phyloP scores from a whole-genome alignment of 352 stramenopile genomes.

The Paralagenidium karlingii region DNA sequence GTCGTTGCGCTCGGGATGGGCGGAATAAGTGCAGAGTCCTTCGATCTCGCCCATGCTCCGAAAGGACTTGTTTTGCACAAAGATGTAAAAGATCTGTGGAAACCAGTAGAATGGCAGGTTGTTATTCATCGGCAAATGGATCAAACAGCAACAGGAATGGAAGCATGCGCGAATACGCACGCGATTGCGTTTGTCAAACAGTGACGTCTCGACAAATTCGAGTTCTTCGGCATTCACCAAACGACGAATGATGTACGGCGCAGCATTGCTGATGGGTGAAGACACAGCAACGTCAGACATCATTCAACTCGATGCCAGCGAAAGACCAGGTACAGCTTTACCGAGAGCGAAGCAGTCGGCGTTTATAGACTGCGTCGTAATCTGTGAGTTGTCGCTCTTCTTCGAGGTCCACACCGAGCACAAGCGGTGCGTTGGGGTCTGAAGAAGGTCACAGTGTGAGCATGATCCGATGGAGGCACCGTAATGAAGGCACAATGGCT shows the following conservation, averaged over 20 bases:
- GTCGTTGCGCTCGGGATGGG: constrained; percentile 14
- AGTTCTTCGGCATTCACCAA: constrained; percentile 60
- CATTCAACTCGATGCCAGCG: constrained; percentile 1
- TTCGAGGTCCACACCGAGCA: constrained; percentile 19
- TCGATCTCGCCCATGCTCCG: constrained; percentile 53
- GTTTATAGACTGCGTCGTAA: constrained; percentile 42
- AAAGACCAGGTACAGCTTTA: constrained; percentile 6
- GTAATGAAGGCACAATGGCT: too few relatives aligned
- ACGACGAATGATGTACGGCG: constrained; percentile 62
- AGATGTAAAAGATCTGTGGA: constrained; percentile 61
- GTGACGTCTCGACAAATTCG: constrained; percentile 63
- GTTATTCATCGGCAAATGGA: too few relatives aligned
- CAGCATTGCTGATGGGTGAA: constrained; percentile 33
- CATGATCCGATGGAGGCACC: too few relatives aligned
- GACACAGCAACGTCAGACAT: neutral
- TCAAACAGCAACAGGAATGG: too few relatives aligned
- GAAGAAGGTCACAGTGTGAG: too few relatives aligned
- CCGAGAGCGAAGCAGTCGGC: constrained; percentile 42
- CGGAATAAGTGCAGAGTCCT: constrained; percentile 50
- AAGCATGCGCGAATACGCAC: constrained; percentile 17
- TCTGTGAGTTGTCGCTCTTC: constrained; percentile 39
- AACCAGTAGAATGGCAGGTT: neutral
- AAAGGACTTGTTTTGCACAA: constrained; percentile 62
- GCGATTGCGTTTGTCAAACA: constrained; percentile 57
- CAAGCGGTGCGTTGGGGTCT: constrained; percentile 28